Base-by-base conservation (phyloP, 306 rosid species). In the Biancaea sappan region DNA sequence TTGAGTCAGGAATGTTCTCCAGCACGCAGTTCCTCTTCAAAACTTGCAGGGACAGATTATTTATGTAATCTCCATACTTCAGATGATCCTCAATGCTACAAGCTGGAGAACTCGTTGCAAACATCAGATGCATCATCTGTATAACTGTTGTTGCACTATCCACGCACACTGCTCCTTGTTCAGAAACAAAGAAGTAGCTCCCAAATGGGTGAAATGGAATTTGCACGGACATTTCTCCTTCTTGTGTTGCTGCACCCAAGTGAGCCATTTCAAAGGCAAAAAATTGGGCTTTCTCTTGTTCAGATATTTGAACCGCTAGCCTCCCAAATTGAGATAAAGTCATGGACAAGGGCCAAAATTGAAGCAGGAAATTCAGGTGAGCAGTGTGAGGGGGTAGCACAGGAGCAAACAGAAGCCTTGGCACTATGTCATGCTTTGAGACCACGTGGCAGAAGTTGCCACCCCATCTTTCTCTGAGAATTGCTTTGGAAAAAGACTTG, bases 351-450 rank as follows among this genome's bases (percentile, higher is more conserved):
- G 83, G 85, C 96, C 98, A 94, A 26, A 76, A 77, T 61, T 86
- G 85, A 4, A 87, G 88, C 9, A 94, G 79, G 64, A 64, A 56
- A 21, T 83, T 85, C 38, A 90, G 75, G 47, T 88, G 89, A 69
- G 85, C 14, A 54, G 80, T 75, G 81, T 77, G 74, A 0, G 88
- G 63, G 35, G 86, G 59, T 51, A 69, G 69, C 9, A 84, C 16
- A 0, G 97, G 97, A 43, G 94, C 86, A 77, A 89, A 86, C 70
- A 90, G 84, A 21, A 94, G 80, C 70, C 97, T 85, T 25, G 97
- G 96, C 93, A 94, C 88, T 37, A 92, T 83, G 85, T 94, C 98
- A 52, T 87, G 86, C 56, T 79, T 87, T 35, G 97, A 86, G 8
- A 90, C 92, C 5, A 94, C 84, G 25, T 94, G 95, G 54, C 90